phyloP scores from a whole-genome alignment of 2,329 filamentous ascomycete species.

The Xylariaceae sp. region DNA sequence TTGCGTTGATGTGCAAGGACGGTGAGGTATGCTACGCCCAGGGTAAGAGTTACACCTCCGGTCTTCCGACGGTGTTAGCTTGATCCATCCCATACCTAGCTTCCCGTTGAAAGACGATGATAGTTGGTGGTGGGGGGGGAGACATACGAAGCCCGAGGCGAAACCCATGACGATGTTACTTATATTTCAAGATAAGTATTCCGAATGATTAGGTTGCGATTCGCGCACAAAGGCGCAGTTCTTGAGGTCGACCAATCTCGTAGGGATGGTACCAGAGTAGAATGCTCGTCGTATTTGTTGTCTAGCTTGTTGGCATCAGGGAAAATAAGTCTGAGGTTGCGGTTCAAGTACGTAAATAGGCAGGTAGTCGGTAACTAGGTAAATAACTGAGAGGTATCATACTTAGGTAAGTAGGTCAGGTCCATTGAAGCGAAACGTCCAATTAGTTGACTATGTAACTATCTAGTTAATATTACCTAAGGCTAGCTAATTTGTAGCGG shows the following conservation, averaged over 20 bases:
- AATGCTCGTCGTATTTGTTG: neutral
- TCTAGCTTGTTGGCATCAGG: neutral
- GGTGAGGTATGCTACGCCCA: slow-evolving; percentile 66
- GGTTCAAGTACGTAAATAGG: neutral
- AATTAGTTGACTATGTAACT: too few species aligned
- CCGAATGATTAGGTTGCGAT: neutral
- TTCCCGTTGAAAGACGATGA: too few species aligned
- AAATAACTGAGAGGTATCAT: too few species aligned
- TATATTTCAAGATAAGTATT: slow-evolving; percentile 1
- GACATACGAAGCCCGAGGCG: slow-evolving; percentile 65
- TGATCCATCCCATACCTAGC: too few species aligned
- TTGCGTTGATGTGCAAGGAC: slow-evolving; percentile 64
- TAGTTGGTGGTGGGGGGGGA: neutral
- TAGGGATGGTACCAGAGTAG: neutral
- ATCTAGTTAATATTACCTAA: too few species aligned
- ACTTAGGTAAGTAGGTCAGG: too few species aligned
- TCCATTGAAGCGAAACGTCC: too few species aligned
- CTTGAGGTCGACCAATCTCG: slow-evolving; percentile 22
- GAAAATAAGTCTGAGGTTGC: neutral
- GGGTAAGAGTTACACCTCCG: slow-evolving; percentile 69
- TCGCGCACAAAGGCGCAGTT: slow-evolving; percentile 26
- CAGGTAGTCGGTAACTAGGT: too few species aligned
- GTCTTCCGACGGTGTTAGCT: slow-evolving; percentile 38
- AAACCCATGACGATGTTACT: slow-evolving; percentile 56
- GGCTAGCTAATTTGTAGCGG: too few species aligned